A percentile compares a stretch with the other conserved stretches of the same genome.
Evolutionary conservation across 148 eudicot genomes (phyloP).

Genomic region (Oxyria digyna): DNA sequence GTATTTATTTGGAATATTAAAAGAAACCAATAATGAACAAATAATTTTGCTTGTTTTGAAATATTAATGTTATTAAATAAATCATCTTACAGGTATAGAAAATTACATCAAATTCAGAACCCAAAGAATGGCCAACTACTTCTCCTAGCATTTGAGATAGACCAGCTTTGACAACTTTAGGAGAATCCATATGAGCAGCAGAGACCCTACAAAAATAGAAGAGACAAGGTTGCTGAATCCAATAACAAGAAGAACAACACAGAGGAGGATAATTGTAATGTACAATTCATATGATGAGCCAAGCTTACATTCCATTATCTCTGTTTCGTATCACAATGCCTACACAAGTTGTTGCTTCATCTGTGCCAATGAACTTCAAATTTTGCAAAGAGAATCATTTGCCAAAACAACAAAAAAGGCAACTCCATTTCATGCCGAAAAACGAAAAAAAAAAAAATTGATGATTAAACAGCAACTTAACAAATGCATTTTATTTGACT

Average conservation of each 20-base stretch:
- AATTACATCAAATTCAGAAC: constrained; percentile 57
- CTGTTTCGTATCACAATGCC: constrained; percentile 77
- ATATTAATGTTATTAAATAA: neutral
- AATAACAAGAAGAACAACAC: neutral
- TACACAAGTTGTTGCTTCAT: constrained; percentile 96
- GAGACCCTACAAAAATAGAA: constrained; percentile 46
- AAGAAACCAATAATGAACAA: neutral
- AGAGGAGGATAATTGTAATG: neutral
- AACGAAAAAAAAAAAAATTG: constrained; percentile 1
- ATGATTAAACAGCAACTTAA: neutral
- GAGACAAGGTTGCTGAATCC: neutral
- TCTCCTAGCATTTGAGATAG: constrained; percentile 73
- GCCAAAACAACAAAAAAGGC: neutral
- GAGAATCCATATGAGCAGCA: constrained; percentile 81
- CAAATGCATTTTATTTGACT: neutral
- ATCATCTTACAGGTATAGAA: neutral
- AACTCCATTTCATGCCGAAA: neutral
- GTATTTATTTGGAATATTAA: neutral
- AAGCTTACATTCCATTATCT: constrained; percentile 60
- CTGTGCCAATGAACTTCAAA: constrained; percentile 71
- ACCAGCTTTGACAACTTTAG: constrained; percentile 57
- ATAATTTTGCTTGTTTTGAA: neutral
- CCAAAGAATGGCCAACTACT: constrained; percentile 31
- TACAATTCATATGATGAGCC: neutral
- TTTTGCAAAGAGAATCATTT: neutral